phyloP scores from a whole-genome alignment of 306 rosid genomes.

The Quercus engelmannii region DNA sequence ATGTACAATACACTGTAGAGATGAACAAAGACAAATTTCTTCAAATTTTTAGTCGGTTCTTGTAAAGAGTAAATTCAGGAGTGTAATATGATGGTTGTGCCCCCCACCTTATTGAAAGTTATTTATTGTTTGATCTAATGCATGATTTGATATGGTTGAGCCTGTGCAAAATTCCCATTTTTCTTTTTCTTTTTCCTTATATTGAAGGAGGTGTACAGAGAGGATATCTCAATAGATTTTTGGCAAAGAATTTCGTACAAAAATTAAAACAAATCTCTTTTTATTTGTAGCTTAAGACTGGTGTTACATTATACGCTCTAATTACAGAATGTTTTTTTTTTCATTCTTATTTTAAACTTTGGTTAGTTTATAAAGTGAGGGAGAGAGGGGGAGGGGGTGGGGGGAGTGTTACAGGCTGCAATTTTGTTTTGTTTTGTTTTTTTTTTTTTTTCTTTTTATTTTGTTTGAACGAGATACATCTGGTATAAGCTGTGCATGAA shows the following conservation, averaged over 20 bases:
- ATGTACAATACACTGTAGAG: constrained; percentile 25
- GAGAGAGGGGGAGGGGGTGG: too few species aligned
- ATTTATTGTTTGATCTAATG: background rate
- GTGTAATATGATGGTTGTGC: background rate
- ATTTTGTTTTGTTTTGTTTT: too few species aligned
- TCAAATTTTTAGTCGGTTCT: background rate
- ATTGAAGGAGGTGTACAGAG: background rate
- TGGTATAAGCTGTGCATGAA: too few species aligned
- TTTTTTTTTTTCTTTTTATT: too few species aligned
- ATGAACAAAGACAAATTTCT: background rate
- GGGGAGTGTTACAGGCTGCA: too few species aligned
- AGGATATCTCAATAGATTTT: background rate
- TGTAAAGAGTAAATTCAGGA: background rate
- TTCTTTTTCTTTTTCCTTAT: background rate
- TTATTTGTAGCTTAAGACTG: background rate
- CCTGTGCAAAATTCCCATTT: background rate
- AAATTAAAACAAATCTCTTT: background rate
- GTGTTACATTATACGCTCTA: too few species aligned
- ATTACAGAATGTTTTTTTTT: too few species aligned
- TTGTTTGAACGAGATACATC: too few species aligned
- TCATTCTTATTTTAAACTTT: too few species aligned
- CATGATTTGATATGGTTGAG: background rate
- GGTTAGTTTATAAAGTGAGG: too few species aligned
- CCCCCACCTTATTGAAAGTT: background rate
- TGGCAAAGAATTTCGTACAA: background rate